Conservation (phyloP, 2,329 filamentous ascomycete species). For the Nothopassalora personata region DNA sequence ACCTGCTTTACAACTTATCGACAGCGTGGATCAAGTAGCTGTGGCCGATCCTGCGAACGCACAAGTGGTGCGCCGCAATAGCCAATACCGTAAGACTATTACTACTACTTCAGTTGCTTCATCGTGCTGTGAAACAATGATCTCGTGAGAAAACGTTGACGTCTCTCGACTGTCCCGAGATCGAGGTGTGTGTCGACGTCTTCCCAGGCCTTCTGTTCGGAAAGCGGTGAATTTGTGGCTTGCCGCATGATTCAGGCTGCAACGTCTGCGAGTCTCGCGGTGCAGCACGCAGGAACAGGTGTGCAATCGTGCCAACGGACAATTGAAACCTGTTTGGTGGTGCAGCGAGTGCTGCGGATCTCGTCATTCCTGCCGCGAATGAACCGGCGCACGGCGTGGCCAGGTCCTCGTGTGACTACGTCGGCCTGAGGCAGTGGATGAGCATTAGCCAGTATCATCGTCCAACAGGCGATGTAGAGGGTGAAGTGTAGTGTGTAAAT, state of each 20-base stretch:
- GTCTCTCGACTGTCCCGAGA: no score
- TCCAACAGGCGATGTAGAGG: neutral
- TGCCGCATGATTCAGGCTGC: slow-evolving; percentile 1
- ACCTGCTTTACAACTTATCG: no score
- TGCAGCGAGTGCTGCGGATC: neutral
- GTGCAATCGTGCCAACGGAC: neutral
- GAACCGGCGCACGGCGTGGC: neutral
- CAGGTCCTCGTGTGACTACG: neutral
- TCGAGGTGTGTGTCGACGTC: no score
- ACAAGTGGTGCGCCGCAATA: no score
- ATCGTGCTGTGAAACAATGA: no score
- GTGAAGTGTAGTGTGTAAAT: neutral
- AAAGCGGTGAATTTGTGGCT: neutral
- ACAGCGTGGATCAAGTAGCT: no score
- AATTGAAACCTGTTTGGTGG: neutral
- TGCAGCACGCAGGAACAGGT: slow-evolving; percentile 3
- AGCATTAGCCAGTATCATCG: neutral
- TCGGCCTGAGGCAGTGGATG: neutral
- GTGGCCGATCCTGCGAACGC: no score
- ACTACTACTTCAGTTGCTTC: no score
- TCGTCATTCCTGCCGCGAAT: neutral
- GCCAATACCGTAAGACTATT: no score
- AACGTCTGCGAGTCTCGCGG: neutral
- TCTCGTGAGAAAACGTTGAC: no score
- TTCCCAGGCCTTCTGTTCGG: neutral